Conservation (phyloP, 768 basidiomycete genomes). For the Cystoderma amianthinum region DNA sequence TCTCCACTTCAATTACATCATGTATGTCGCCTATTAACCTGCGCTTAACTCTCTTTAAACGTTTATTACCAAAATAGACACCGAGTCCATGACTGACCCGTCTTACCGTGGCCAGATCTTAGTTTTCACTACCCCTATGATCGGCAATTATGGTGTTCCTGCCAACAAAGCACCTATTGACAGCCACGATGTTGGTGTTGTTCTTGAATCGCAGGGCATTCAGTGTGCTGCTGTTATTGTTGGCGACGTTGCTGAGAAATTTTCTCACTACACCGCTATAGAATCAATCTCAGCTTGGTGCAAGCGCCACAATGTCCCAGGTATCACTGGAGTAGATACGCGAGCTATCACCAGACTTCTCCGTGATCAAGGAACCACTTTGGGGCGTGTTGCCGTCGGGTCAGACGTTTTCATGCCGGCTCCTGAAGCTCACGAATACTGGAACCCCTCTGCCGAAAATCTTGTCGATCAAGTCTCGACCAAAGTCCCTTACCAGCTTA, state of each 20-base stretch:
- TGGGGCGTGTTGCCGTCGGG: slow-evolving; percentile 84
- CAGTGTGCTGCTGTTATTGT: slow-evolving; percentile 93
- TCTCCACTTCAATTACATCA: slow-evolving; percentile 97
- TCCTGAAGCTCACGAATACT: slow-evolving; percentile 70
- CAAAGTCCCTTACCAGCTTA: slow-evolving; percentile 74
- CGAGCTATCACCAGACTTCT: slow-evolving; percentile 95
- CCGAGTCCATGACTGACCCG: slow-evolving; percentile 99
- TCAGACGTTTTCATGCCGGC: slow-evolving; percentile 52
- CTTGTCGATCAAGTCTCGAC: slow-evolving; percentile 93
- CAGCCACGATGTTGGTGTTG: slow-evolving; percentile 73
- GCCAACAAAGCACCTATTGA: slow-evolving; percentile 67
- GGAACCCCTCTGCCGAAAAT: slow-evolving; percentile 91
- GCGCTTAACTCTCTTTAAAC: slow-evolving; percentile 6
- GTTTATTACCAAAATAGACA: slow-evolving; percentile 58
- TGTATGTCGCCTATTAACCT: too few relatives aligned
- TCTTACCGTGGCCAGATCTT: slow-evolving; percentile 98
- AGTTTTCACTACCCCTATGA: slow-evolving; percentile 97
- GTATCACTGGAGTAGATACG: slow-evolving; percentile 94
- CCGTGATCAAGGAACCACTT: slow-evolving; percentile 89
- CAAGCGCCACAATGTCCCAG: slow-evolving; percentile 90
- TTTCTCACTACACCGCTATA: slow-evolving; percentile 88
- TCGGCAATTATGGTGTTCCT: slow-evolving; percentile 98
- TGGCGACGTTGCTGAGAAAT: slow-evolving; percentile 90
- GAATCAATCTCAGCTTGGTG: slow-evolving; percentile 90
- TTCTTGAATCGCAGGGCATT: slow-evolving; percentile 83